phyloP scores from a whole-genome alignment of 257 asterid genomes.

The Voacanga thouarsii region DNA sequence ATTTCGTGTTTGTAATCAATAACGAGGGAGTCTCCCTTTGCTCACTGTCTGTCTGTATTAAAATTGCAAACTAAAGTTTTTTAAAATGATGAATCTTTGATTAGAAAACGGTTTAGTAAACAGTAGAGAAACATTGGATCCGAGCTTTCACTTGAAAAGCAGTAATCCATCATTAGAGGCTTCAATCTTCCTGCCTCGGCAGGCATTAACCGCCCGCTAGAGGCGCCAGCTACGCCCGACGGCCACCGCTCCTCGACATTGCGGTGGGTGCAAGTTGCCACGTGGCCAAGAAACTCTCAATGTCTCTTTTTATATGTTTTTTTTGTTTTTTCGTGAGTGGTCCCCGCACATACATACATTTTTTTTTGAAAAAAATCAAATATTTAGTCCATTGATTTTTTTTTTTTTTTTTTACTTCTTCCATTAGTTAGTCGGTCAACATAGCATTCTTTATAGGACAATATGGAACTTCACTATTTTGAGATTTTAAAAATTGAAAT shows the following conservation, averaged over 20 bases:
- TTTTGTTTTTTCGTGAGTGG: too few species aligned
- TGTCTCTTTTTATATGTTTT: too few species aligned
- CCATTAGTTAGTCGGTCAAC: too few species aligned
- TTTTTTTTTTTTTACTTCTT: too few species aligned
- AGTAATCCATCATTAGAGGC: neutral
- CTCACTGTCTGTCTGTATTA: slow-evolving; percentile 3
- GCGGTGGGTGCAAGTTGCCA: too few species aligned
- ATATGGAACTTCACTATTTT: too few species aligned
- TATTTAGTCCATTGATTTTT: too few species aligned
- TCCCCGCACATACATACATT: too few species aligned
- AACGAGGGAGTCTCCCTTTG: neutral
- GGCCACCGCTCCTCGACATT: neutral
- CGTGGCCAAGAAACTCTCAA: too few species aligned
- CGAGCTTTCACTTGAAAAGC: slow-evolving; percentile 2
- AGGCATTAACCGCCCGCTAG: neutral
- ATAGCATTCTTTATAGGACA: too few species aligned
- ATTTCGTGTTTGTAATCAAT: neutral
- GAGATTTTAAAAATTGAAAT: too few species aligned
- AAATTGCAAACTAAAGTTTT: neutral
- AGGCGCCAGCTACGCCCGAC: neutral
- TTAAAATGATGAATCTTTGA: neutral
- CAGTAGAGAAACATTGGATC: neutral
- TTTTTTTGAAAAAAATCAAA: too few species aligned
- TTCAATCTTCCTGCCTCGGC: neutral
- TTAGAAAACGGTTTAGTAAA: slow-evolving; percentile 1